Percentiles rank a stretch among this genome's conserved stretches.
phyloP scores from a whole-genome alignment of 805 yeast genomes.

The Kazachstania africana region DNA sequence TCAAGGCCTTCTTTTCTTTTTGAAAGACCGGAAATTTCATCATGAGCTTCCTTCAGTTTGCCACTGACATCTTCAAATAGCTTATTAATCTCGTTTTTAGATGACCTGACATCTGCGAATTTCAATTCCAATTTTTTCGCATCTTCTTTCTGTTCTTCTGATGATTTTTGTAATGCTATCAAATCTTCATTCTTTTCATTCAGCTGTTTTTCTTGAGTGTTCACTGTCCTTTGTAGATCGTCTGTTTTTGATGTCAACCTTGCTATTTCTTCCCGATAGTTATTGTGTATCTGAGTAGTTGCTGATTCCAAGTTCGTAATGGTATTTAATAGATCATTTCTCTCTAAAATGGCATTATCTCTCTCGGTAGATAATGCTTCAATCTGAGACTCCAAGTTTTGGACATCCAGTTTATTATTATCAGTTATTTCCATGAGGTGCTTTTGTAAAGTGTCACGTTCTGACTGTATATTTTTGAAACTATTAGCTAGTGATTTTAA shows the following conservation, averaged over 20 bases:
- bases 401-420: conserved; percentile 7
- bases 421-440: conserved; percentile 5
- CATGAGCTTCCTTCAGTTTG: no score
- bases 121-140: no score
- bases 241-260: background rate
- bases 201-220: background rate
- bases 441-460: conserved; percentile 13
- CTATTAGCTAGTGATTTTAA: conserved; percentile 31
- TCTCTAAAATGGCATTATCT: conserved; percentile 1
- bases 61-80: no score
- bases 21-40: no score
- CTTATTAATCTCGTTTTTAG: no score
- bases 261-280: background rate
- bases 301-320: background rate
- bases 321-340: conserved; percentile 3
- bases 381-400: conserved; percentile 6
- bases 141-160: no score
- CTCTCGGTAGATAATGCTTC: conserved; percentile 5
- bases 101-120: no score
- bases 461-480: conserved; percentile 19
- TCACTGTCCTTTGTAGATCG: background rate
- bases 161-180: no score
- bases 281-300: background rate
- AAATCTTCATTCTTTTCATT: background rate
- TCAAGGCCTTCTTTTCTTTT: no score